A percentile compares a stretch with the other conserved stretches of the same genome.
phyloP scores from a whole-genome alignment of 164 flowering plant genomes.

The Vitis cinerea region DNA sequence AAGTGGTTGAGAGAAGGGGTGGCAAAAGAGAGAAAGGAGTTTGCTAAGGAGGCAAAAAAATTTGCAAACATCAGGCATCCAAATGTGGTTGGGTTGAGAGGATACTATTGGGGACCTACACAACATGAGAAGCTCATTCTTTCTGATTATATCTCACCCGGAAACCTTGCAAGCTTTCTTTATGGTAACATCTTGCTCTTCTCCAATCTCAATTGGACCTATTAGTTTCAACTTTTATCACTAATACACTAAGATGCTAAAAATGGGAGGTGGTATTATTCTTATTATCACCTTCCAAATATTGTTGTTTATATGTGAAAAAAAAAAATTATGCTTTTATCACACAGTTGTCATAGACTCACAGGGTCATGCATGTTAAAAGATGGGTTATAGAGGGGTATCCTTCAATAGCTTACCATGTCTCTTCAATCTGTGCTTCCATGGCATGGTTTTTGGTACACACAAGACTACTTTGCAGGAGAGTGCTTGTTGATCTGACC shows the following conservation, averaged over 20 bases:
- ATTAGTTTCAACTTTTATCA: neutral
- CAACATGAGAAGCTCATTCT: conserved; percentile 98
- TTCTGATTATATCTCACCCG: conserved; percentile 85
- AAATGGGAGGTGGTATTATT: neutral
- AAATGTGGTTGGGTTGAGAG: conserved; percentile 89
- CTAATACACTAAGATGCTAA: neutral
- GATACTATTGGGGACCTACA: conserved; percentile 98
- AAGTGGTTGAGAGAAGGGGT: conserved; percentile 99
- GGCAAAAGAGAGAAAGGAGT: conserved; percentile 90
- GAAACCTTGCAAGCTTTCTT: conserved; percentile 92
- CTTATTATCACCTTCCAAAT: neutral
- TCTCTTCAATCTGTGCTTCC: neutral
- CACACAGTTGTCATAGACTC: too few species aligned
- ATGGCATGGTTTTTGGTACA: neutral
- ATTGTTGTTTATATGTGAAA: too few species aligned
- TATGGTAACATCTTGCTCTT: conserved; percentile 58
- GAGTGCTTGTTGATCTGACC: neutral
- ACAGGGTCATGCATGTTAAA: too few species aligned
- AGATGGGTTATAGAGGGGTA: neutral
- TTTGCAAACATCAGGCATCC: conserved; percentile 94
- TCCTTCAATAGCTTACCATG: neutral
- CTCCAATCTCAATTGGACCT: neutral
- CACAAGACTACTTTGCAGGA: neutral
- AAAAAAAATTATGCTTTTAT: too few species aligned
- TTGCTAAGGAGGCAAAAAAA: conserved; percentile 91